phyloP scores from a whole-genome alignment of 352 stramenopile species.

The Phytophthora sp. region DNA sequence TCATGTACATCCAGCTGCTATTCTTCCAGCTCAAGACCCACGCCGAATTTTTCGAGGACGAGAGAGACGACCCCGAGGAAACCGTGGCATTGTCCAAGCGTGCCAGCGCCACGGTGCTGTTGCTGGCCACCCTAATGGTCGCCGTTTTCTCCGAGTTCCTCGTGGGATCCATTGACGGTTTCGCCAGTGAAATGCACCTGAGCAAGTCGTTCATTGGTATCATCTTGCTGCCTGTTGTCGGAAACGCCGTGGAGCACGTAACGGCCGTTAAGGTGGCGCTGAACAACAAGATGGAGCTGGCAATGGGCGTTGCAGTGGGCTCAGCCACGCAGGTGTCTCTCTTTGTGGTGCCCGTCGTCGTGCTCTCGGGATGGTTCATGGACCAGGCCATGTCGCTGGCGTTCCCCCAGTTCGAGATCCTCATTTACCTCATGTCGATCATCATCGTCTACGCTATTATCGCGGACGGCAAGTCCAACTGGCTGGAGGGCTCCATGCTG shows the following conservation, averaged over 20 bases:
- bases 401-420: slow-evolving; percentile 97
- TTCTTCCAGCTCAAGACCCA: slow-evolving; percentile 97
- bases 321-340: slow-evolving; percentile 97
- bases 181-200: slow-evolving; percentile 62
- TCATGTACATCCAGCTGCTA: slow-evolving; percentile 95
- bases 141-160: slow-evolving; percentile 95
- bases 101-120: slow-evolving; percentile 81
- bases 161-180: slow-evolving; percentile 83
- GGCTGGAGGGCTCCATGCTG: slow-evolving; percentile 92
- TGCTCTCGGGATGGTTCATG: slow-evolving; percentile 94
- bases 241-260: slow-evolving; percentile 98
- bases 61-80: slow-evolving; percentile 58
- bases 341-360: slow-evolving; percentile 96
- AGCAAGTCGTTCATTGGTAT: slow-evolving; percentile 93
- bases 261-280: slow-evolving; percentile 96
- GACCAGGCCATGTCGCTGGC: slow-evolving; percentile 95
- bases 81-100: slow-evolving; percentile 83
- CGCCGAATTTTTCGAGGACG: slow-evolving; percentile 90
- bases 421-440: slow-evolving; percentile 95
- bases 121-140: slow-evolving; percentile 90
- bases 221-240: slow-evolving; percentile 97
- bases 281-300: slow-evolving; percentile 99
- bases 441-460: slow-evolving; percentile 95
- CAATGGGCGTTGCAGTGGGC: slow-evolving; percentile 98
- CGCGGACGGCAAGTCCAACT: slow-evolving; percentile 92